Base-by-base conservation (phyloP, 1,139 yeast genomes). In the Sugiyamaella pinicola region DNA sequence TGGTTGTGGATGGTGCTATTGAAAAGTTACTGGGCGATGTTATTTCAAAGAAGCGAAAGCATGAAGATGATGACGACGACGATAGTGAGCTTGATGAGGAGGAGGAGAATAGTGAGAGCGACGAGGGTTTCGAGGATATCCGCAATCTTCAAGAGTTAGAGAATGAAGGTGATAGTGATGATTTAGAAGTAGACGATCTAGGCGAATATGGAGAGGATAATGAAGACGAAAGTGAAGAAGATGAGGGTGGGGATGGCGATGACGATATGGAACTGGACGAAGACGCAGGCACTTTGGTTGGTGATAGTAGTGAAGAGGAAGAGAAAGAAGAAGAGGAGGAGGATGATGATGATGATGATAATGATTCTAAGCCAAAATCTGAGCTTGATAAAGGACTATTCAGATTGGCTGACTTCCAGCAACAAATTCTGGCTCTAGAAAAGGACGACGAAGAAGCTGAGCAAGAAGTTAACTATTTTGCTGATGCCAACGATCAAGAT, bases 311-410 rank as follows among this genome's bases (percentile, higher is more conserved):
- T 13, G 26, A 24, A 12, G 58, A 57, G 29, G 60, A 57, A n/a
- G 60, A 47, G 4, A 58, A n/a, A n/a, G n/a, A n/a, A n/a, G n/a
- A n/a, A n/a, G n/a, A n/a, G n/a, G 47, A 21, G 61, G 53, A 34
- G 58, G 43, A 61, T 5, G 60, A 54, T 9, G 62, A 60, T 4
- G 63, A 60, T 12, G 63, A 56, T 10, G 63, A 56, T 6, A 69
- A 61, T 7, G 61, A 57, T 1, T 61, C 56, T 19, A 58, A 55
- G 8, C 66, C 62, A 7, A 58, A 58, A 22, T 76, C 79, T 55
- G 96, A 91, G 2, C 76, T 90, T 43, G 87, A 91, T 64, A 96
- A 89, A 64, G 88, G 83, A 8, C 85, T 91, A 61, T 93, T 93
- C 67, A 84, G 89, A 57, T 81, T 93, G 38, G 96, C 89, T 59